Percentiles rank a stretch among this genome's conserved stretches.
Evolutionary conservation across 2,329 filamentous ascomycete genomes (phyloP).

Genomic region (Ophiostoma piceae): DNA sequence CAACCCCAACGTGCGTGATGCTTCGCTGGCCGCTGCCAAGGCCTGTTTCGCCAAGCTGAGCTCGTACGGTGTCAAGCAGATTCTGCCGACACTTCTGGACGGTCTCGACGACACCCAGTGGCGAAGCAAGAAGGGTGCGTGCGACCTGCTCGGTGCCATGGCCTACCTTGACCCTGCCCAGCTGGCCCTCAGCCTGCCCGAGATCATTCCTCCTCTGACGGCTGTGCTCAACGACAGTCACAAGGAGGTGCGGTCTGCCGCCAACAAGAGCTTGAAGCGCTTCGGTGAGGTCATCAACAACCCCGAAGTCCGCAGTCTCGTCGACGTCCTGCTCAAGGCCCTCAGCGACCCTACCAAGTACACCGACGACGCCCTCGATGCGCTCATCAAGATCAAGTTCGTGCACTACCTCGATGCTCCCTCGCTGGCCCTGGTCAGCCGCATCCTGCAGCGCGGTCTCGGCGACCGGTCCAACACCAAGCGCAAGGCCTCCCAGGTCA

Average conservation of each 20-base stretch:
- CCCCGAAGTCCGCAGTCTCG: constrained; percentile 89
- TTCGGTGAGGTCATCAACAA: constrained; percentile 99
- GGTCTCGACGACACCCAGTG: constrained; percentile 93
- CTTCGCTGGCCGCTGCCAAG: constrained; percentile 87
- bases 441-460: constrained; percentile 88
- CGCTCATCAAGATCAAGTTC: constrained; percentile 96
- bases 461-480: constrained; percentile 91
- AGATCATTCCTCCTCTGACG: constrained; percentile 94
- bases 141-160: constrained; percentile 95
- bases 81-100: constrained; percentile 83
- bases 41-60: constrained; percentile 89
- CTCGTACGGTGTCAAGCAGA: constrained; percentile 92
- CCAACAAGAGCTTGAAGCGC: constrained; percentile 92
- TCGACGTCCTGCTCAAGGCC: constrained; percentile 87
- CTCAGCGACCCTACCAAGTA: constrained; percentile 96
- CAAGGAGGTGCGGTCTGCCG: constrained; percentile 88
- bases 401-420: constrained; percentile 97
- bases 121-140: constrained; percentile 97
- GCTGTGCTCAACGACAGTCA: constrained; percentile 94
- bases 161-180: constrained; percentile 96
- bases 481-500: constrained; percentile 93
- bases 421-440: constrained; percentile 87
- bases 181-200: constrained; percentile 82
- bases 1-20: constrained; percentile 83
- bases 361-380: constrained; percentile 88